A percentile compares a stretch with the other conserved stretches of the same genome.
phyloP scores from a whole-genome alignment of 495 filamentous ascomycete genomes.

The Tuber brumale region DNA sequence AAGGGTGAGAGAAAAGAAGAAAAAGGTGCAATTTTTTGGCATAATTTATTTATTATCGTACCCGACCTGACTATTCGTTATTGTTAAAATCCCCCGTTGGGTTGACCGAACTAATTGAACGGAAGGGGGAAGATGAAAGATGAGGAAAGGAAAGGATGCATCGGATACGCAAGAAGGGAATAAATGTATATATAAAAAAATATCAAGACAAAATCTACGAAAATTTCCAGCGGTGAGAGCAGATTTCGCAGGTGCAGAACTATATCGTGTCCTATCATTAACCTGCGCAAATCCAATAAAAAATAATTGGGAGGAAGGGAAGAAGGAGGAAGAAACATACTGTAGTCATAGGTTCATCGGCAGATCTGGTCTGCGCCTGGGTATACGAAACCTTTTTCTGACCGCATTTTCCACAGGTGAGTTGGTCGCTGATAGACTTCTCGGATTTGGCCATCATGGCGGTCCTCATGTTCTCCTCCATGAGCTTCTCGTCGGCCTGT shows the following conservation, averaged over 20 bases:
- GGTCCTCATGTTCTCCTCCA: constrained; percentile 90
- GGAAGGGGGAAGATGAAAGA: neutral
- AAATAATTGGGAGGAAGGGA: neutral
- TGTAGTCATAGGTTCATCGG: constrained; percentile 86
- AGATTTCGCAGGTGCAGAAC: constrained; percentile 69
- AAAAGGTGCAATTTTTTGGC: constrained; percentile 9
- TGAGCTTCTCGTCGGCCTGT: constrained; percentile 59
- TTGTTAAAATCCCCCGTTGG: constrained; percentile 26
- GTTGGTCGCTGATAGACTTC: constrained; percentile 73
- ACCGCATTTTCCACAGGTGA: constrained; percentile 82
- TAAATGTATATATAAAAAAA: neutral
- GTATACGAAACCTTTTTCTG: constrained; percentile 91
- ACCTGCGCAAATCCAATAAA: neutral
- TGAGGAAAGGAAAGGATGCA: neutral
- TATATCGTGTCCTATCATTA: constrained; percentile 8
- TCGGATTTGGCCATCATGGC: constrained; percentile 85
- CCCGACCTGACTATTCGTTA: constrained; percentile 24
- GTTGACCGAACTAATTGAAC: neutral
- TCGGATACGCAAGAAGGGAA: neutral
- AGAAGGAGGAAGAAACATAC: constrained; percentile 17
- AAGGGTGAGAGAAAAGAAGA: constrained; percentile 18
- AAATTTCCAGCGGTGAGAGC: constrained; percentile 69
- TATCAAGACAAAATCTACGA: constrained; percentile 21
- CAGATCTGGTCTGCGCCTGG: constrained; percentile 90
- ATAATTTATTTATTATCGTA: constrained; percentile 36